Base-by-base conservation (phyloP, 2,329 filamentous ascomycete species). In the Cryphonectria naterciae region DNA sequence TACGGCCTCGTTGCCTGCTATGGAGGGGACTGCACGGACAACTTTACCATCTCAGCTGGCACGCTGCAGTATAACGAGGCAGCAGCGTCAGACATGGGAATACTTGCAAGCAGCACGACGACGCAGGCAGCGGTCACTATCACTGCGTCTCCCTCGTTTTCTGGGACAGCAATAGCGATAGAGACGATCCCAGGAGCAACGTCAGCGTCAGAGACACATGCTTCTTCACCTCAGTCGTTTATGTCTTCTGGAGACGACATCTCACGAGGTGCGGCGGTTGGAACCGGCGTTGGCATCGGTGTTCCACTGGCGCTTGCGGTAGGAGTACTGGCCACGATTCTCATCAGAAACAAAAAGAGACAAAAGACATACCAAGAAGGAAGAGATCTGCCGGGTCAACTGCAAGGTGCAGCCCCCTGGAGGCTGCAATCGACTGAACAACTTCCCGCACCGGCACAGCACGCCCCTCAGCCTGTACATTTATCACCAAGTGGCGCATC, bases 241-340 rank as follows among this genome's bases (percentile, higher is more conserved):
- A 5, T 35, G 17, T 39, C 52, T 39, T 25, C 49, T 7, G 56
- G 25, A n/a, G 15, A 19, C 8, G 52, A 35, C 10, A 37, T 65
- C 19, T 28, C 68, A 22, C n/a, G 25, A 37, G 61, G 61, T 22
- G 68, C 61, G 4, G 68, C 25, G 46, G 68, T 25, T 37, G 68
- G 68, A 25, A 69, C 66, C 52, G 61, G 68, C 17, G 25, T 49
- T 5, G 68, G 68, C 19, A 15, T 69, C 11, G 68, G 62, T 13
- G 37, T 66, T 28, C 61, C 68, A 32, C 25, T 69, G 8, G 52
- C 32, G 6, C 22, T 60, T 13, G 52, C 39, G 25, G 39, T 65
- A 37, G 68, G 43, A 8, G 52, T 52, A 10, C 25, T 69, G 19
- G 25, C 49, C 4, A n/a, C 4, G n/a, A 28, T 66, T 13, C 32